Evolutionary conservation across 805 yeast genomes (phyloP).

Genomic region (Geotrichum ghanense): DNA sequence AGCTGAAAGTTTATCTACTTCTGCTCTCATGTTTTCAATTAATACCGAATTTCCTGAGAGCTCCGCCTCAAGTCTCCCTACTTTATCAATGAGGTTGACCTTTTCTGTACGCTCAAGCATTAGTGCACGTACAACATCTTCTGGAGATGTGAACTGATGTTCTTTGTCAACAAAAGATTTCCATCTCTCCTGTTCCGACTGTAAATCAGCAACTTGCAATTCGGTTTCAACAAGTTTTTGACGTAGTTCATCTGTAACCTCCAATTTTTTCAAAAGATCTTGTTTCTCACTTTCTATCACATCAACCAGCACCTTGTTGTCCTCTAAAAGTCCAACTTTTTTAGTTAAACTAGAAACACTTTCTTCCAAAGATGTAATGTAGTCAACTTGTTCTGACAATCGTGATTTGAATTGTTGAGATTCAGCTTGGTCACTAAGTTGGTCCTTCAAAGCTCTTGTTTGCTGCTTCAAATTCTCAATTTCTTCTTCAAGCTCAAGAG

Average conservation of each 20-base stretch:
- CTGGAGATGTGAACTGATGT: conserved; percentile 30
- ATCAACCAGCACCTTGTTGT: conserved; percentile 36
- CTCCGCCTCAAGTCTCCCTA: conserved; percentile 25
- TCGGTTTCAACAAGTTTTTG: conserved; percentile 37
- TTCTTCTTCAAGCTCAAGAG: conserved; percentile 11
- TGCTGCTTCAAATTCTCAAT: conserved; percentile 5
- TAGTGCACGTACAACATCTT: conserved; percentile 30
- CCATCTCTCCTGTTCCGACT: conserved; percentile 39
- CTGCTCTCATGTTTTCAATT: conserved; percentile 10
- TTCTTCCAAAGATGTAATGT: conserved; percentile 38
- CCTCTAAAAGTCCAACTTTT: conserved; percentile 38
- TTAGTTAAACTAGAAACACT: conserved; percentile 42
- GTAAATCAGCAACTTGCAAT: conserved; percentile 37
- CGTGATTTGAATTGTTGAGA: conserved; percentile 15
- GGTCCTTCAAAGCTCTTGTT: not conserved
- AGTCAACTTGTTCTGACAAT: conserved; percentile 30
- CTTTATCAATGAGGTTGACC: conserved; percentile 19
- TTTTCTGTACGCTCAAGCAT: conserved; percentile 25
- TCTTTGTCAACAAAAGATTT: conserved; percentile 29
- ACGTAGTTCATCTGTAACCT: conserved; percentile 31
- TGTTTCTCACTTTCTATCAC: conserved; percentile 45
- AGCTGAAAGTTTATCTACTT: conserved; percentile 19
- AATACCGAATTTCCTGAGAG: conserved; percentile 11
- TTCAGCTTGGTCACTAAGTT: conserved; percentile 8
- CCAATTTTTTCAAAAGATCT: conserved; percentile 30